Conservation (phyloP, 805 yeast genomes). For the Monosporozyma servazzii region DNA sequence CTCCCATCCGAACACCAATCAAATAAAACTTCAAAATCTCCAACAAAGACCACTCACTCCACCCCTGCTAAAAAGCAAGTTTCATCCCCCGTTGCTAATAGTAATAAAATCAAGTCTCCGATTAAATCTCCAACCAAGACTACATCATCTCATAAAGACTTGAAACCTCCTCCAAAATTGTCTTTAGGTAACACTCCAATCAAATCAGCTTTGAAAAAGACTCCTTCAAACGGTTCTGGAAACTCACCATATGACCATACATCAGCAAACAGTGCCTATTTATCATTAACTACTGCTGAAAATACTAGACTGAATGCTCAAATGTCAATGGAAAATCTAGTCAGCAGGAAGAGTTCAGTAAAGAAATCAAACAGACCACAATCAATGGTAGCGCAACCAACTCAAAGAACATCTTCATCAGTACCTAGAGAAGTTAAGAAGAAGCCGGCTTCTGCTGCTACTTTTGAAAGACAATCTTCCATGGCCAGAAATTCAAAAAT, state of each 20-base stretch:
- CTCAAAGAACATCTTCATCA: conserved; percentile 10
- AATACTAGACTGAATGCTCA: conserved; percentile 67
- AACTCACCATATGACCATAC: conserved; percentile 17
- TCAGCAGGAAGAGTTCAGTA: conserved; percentile 1
- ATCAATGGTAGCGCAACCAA: conserved; percentile 10
- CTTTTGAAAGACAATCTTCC: neutral
- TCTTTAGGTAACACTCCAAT: conserved; percentile 29
- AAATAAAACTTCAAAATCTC: neutral
- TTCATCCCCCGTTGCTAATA: neutral
- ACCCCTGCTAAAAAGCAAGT: neutral
- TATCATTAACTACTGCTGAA: conserved; percentile 67
- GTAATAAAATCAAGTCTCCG: neutral
- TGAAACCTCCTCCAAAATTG: conserved; percentile 3
- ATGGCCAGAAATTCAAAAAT: neutral
- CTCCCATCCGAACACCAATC: too few species aligned
- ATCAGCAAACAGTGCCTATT: conserved; percentile 54
- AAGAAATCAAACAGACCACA: conserved; percentile 16
- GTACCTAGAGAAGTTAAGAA: conserved; percentile 8
- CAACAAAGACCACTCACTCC: neutral
- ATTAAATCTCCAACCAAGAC: neutral
- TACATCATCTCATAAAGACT: neutral
- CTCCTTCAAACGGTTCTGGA: conserved; percentile 13
- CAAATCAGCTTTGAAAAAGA: conserved; percentile 35
- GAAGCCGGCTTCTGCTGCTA: conserved; percentile 12
- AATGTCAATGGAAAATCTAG: conserved; percentile 32